Evolutionary conservation across 163 green algal species (phyloP).

Genomic region (Scenedesmus sp.): DNA sequence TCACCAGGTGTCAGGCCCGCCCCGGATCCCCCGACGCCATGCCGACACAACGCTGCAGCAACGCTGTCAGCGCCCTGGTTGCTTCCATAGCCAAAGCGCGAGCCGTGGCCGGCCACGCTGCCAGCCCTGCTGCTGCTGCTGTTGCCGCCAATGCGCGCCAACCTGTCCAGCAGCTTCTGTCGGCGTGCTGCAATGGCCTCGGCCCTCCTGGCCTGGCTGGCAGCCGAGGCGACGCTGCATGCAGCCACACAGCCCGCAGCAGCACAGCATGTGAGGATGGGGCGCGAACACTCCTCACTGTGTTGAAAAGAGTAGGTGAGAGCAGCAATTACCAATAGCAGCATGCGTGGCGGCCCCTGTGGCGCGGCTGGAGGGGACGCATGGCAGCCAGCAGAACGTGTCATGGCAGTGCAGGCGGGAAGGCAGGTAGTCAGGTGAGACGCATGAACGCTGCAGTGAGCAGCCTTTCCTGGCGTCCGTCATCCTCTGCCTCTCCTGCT

Average conservation of each 20-base stretch:
- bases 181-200: conserved; percentile 11
- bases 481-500: too few relatives aligned
- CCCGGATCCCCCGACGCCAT: background rate
- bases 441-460: too few relatives aligned
- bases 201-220: conserved; percentile 17
- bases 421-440: too few relatives aligned
- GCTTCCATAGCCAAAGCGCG: background rate
- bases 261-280: background rate
- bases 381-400: too few relatives aligned
- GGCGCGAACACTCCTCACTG: conserved; percentile 39
- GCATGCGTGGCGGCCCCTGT: too few relatives aligned
- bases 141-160: background rate
- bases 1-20: background rate
- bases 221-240: conserved; percentile 29
- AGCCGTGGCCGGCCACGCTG: background rate
- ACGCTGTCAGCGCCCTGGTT: background rate
- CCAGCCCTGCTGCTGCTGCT: background rate
- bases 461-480: too few relatives aligned
- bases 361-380: too few relatives aligned
- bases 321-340: too few relatives aligned
- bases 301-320: too few relatives aligned
- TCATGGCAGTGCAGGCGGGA: too few relatives aligned
- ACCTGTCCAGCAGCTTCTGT: conserved; percentile 33
- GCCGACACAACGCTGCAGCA: background rate
- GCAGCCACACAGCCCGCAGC: background rate